Conservation (phyloP, 352 stramenopile species). For the Thalassiosira sp. region DNA sequence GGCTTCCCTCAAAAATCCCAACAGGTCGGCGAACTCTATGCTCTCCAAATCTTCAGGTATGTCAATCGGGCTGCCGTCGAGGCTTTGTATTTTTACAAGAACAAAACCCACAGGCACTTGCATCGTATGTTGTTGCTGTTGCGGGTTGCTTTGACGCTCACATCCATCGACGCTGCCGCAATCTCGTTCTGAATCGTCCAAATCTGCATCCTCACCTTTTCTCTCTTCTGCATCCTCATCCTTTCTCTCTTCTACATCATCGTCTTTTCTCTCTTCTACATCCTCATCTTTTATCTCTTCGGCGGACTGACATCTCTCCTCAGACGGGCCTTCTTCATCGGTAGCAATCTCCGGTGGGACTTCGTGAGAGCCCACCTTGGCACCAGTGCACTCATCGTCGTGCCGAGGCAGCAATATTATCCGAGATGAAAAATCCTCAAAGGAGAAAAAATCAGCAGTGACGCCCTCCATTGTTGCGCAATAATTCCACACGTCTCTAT, state of each 20-base stretch:
- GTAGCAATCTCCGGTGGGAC: not conserved
- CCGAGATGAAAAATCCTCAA: constrained; percentile 48
- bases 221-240: not conserved
- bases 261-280: not conserved
- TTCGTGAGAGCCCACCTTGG: constrained; percentile 33
- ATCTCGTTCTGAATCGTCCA: not conserved
- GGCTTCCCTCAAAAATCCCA: constrained; percentile 35
- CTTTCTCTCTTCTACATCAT: constrained; percentile 1
- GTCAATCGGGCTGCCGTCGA: not conserved
- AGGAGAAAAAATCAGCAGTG: constrained; percentile 36
- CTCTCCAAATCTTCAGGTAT: constrained; percentile 27
- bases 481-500: no score
- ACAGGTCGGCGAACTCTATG: constrained; percentile 42
- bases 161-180: not conserved
- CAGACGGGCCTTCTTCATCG: not conserved
- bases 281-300: not conserved
- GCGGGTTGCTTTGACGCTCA: not conserved
- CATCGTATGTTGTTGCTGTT: constrained; percentile 3
- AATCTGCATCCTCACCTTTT: not conserved
- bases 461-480: no score
- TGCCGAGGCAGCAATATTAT: constrained; percentile 43
- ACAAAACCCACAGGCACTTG: constrained; percentile 41
- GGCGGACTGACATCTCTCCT: not conserved
- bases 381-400: constrained; percentile 45
- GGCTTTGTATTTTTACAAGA: constrained; percentile 27